Base-by-base conservation (phyloP, 2,329 filamentous ascomycete genomes). In the Paramyrothecium roridum region DNA sequence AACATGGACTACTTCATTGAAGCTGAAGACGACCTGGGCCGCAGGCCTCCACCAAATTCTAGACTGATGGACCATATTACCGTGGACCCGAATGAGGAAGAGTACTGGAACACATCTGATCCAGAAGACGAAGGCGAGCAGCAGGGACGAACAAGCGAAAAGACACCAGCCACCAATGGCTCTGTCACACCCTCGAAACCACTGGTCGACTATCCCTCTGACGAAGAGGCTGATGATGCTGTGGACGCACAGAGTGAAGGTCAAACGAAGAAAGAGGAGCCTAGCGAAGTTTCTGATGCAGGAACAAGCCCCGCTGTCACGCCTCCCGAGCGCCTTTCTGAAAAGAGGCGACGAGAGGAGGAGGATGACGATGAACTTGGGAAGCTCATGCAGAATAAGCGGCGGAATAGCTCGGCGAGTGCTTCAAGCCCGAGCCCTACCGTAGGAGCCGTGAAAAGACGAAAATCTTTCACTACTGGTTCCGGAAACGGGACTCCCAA, bases 331-430 rank as follows among this genome's bases (percentile, higher is more conserved):
- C 83, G 91, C 53, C 74, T 96, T 19, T 89, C 91, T 0, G 91
- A 96, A 70, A 98, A 98, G 73, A 88, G 93, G 50, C 84, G 93
- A 50, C 85, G 95, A 63, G 93, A 96, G 68, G 93, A 97, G 55
- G 91, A 76, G n/a, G 93, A 97, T 48, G 93, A 96, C 54, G 93
- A 97, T 61, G 91, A 93, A 66, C 76, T 98, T n/a, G 86, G 87
- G 54, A 96, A 95, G 73, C 80, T 97, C 63, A 85, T 90, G 60
- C 76, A 82, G 50, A 78, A 77, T 65, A 88, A 87, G 66, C 79
- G 85, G 45, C 80, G 85, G 40, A 86, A 83, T 63, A 85, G 81
- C 67, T 19, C 49, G 19, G 30, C 49, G 11, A 78, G 75, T 54
- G 80, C 82, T 8, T 75, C 76, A 2, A 76, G 74, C 17, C 71